Conservation (phyloP, 1,139 yeast species). For the Lodderomyces margitis region DNA sequence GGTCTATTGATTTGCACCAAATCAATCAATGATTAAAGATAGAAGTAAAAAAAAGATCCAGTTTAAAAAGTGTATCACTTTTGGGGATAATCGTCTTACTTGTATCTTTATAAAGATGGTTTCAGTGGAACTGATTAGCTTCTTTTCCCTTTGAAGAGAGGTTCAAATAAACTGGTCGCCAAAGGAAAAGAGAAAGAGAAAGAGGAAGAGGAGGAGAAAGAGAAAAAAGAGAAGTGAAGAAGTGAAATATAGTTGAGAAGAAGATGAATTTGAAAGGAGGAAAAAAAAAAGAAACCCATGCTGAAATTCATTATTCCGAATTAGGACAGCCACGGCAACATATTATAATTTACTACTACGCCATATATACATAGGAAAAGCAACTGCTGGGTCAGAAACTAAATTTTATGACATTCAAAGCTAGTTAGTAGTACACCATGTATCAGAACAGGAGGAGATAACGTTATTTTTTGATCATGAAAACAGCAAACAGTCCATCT, state of each 20-base stretch:
- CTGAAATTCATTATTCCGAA: too few relatives aligned
- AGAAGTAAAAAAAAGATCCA: neutral
- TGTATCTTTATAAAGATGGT: neutral
- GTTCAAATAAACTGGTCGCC: too few relatives aligned
- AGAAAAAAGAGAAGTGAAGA: neutral
- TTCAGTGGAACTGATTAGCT: conserved; percentile 1
- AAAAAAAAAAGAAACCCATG: neutral
- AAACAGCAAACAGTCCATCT: neutral
- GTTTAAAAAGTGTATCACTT: neutral
- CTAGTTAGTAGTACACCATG: too few relatives aligned
- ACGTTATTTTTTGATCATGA: too few relatives aligned
- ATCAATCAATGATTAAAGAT: conserved; percentile 1
- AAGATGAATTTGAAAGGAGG: too few relatives aligned
- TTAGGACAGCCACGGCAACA: too few relatives aligned
- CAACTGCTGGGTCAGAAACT: too few relatives aligned
- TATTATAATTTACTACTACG: too few relatives aligned
- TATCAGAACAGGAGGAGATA: too few relatives aligned
- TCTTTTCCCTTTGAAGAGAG: neutral
- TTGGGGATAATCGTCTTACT: neutral
- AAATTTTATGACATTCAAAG: too few relatives aligned
- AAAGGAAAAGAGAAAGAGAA: neutral
- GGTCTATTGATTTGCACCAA: neutral
- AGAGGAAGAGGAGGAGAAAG: neutral
- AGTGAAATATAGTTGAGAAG: too few relatives aligned
- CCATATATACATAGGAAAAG: too few relatives aligned